A percentile compares a stretch with the other conserved stretches of the same genome.
These are phyloP conservation scores for Anthracocystis setariae DNA, from an alignment of 1,284 basidiomycete species.

Conservation along the genomic window DNA sequence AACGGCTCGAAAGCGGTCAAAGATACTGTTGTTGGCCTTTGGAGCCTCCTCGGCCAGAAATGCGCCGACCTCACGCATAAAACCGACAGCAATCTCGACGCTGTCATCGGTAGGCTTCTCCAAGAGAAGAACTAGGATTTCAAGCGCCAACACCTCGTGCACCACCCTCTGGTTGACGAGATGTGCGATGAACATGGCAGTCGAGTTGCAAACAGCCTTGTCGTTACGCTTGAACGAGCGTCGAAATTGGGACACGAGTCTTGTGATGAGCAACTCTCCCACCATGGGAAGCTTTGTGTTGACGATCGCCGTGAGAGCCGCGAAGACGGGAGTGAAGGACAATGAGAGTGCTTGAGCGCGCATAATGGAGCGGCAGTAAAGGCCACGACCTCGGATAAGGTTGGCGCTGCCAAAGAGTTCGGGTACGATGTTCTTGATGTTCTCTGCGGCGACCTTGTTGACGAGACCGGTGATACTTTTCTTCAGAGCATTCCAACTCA, in stretches of 20 bases:
- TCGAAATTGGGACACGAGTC: conserved; percentile 93
- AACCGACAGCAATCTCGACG: conserved; percentile 96
- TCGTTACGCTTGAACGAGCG: conserved; percentile 96
- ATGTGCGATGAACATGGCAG: conserved; percentile 94
- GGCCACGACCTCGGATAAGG: conserved; percentile 64
- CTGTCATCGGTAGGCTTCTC: conserved; percentile 97
- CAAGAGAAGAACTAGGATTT: conserved; percentile 91
- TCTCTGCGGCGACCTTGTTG: conserved; percentile 85
- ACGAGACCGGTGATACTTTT: conserved; percentile 99
- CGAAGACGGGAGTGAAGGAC: conserved; percentile 97
- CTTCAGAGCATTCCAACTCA: conserved; percentile 97
- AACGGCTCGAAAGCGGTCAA: conserved; percentile 94
- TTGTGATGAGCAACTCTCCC: conserved; percentile 87
- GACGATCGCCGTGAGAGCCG: conserved; percentile 90
- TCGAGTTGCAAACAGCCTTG: conserved; percentile 94
- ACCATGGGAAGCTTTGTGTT: conserved; percentile 97
- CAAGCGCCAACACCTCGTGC: conserved; percentile 91
- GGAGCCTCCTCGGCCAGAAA: conserved; percentile 93
- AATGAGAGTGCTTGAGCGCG: conserved; percentile 95
- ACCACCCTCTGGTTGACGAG: conserved; percentile 95
- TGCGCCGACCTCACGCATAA: conserved; percentile 95
- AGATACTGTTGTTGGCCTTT: conserved; percentile 90
- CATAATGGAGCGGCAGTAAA: conserved; percentile 83
- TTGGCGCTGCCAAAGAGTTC: conserved; percentile 72
- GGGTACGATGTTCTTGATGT: conserved; percentile 96